phyloP scores from a whole-genome alignment of 2,329 filamentous ascomycete genomes.

The Trichothecium roseum region DNA sequence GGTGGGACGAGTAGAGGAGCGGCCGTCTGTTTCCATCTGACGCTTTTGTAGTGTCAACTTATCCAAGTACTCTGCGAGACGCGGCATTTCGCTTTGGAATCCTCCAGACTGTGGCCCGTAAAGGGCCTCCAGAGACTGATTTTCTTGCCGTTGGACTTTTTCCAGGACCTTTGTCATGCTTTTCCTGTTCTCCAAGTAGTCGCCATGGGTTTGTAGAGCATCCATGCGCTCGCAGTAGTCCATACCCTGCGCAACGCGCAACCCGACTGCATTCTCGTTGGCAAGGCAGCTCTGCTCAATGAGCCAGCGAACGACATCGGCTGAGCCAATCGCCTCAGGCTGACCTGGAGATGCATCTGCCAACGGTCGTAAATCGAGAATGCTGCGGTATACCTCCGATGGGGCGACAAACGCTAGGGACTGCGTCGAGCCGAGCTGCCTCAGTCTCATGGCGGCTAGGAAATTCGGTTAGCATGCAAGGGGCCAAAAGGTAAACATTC shows the following conservation, averaged over 20 bases:
- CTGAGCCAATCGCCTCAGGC: slow-evolving; percentile 4
- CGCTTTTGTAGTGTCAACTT: too few relatives aligned
- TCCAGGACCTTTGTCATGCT: slow-evolving; percentile 13
- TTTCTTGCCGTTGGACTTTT: slow-evolving; percentile 21
- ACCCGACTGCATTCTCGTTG: slow-evolving; percentile 46
- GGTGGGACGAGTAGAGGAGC: slow-evolving; percentile 9
- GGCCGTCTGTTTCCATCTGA: too few relatives aligned
- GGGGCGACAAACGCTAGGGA: slow-evolving; percentile 45
- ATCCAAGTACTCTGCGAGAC: too few relatives aligned
- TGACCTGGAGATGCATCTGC: too few relatives aligned
- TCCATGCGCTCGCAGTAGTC: slow-evolving; percentile 50
- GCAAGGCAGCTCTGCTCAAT: slow-evolving; percentile 51
- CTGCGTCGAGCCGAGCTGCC: slow-evolving; percentile 46
- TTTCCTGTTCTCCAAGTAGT: too few relatives aligned
- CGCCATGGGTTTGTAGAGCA: too few relatives aligned
- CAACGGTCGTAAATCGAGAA: slow-evolving; percentile 30
- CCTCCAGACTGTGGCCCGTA: too few relatives aligned
- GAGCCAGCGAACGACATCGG: slow-evolving; percentile 41
- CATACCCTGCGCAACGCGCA: slow-evolving; percentile 49
- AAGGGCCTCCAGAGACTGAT: slow-evolving; percentile 22
- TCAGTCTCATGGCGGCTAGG: slow-evolving; percentile 53
- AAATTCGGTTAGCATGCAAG: neutral
- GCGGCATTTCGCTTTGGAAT: too few relatives aligned
- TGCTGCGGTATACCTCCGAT: slow-evolving; percentile 51
- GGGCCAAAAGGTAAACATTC: too few relatives aligned